Percentiles rank a stretch among this genome's conserved stretches.
Conservation (phyloP, 345 rosid genomes). For the Angophora floribunda region DNA sequence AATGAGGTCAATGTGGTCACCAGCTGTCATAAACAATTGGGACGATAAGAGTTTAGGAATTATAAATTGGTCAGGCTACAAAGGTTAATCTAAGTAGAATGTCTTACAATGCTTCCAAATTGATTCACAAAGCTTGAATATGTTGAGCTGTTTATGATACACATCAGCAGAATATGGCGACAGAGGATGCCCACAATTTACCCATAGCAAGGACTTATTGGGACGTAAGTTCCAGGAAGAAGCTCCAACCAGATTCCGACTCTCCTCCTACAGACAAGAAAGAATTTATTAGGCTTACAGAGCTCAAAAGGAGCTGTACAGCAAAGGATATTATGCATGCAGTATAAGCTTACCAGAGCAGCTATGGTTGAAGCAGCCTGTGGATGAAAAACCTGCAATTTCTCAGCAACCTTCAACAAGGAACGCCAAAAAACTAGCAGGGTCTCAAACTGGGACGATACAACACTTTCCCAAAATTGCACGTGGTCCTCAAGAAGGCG, state of each 20-base stretch:
- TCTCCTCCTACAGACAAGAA: slow-evolving; percentile 30
- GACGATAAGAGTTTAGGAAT: not conserved
- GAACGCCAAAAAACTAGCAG: slow-evolving; percentile 50
- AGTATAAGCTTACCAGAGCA: slow-evolving; percentile 39
- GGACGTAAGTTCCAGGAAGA: slow-evolving; percentile 27
- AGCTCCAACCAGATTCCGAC: slow-evolving; percentile 33
- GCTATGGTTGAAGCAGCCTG: slow-evolving; percentile 22
- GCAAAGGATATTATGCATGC: not conserved
- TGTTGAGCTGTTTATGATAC: slow-evolving; percentile 39
- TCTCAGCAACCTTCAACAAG: slow-evolving; percentile 52
- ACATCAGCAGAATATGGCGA: slow-evolving; percentile 49
- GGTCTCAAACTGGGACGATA: slow-evolving; percentile 33
- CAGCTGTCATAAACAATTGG: slow-evolving; percentile 20
- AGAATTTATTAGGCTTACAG: not conserved
- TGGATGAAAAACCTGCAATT: slow-evolving; percentile 39
- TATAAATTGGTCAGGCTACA: not conserved
- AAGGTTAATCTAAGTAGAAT: not conserved
- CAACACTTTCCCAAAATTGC: slow-evolving; percentile 53
- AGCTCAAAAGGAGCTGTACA: not conserved
- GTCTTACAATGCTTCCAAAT: slow-evolving; percentile 65
- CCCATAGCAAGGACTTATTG: slow-evolving; percentile 75
- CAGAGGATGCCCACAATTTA: slow-evolving; percentile 85
- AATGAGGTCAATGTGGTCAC: slow-evolving; percentile 23
- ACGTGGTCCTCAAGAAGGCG: slow-evolving; percentile 62
- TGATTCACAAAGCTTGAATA: slow-evolving; percentile 43